Evolutionary conservation across 306 rosid species (phyloP), one percentile per base, ranked within the genome.

Genomic region (Nissolia schottii): DNA sequence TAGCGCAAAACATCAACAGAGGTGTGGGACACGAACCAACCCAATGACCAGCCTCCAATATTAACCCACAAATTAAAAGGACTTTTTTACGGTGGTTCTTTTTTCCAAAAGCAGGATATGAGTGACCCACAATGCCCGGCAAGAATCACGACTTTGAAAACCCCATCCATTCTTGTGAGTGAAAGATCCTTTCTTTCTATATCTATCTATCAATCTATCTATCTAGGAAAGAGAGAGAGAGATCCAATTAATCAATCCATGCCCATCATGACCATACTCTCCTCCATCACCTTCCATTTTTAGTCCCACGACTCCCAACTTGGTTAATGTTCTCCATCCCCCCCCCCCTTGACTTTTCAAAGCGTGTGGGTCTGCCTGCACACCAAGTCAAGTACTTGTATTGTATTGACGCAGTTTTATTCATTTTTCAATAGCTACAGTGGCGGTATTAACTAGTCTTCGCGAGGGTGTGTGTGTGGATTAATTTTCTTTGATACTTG

Each of bases 111-210:
- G 75, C 62, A 59, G 24, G 13, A 64, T 25, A 28, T 40, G 71
- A 70, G 48, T 66, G 79, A 71, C 77, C 85, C 85, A 71, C 79
- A 54, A 77, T 28, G 55, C 54, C 66, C 77, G 73, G 74, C 77
- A 77, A 70, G 77, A 82, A 82, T 82, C 80, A 77, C 60, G 74
- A 73, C 54, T 20, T 77, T 61, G 70, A 81, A 53, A 67, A 51
- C 55, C 34, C 68, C 70, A 56, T n/a, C n/a, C n/a, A 40, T 35
- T 5, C 51, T 48, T 61, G 51, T 57, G 54, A 68, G 51, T 57
- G 54, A 68, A 74, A 64, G 43, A 54, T 68, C 73, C 20, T 56
- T 38, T 60, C n/a, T n/a, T n/a, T n/a, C n/a, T n/a, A n/a, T n/a
- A n/a, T n/a, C n/a, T n/a, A n/a, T n/a, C n/a, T n/a, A n/a, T n/a